Evolutionary conservation across 768 basidiomycete species (phyloP), one percentile per base, ranked within the genome.

Genomic region (Omphalotus guepiniiformis): DNA sequence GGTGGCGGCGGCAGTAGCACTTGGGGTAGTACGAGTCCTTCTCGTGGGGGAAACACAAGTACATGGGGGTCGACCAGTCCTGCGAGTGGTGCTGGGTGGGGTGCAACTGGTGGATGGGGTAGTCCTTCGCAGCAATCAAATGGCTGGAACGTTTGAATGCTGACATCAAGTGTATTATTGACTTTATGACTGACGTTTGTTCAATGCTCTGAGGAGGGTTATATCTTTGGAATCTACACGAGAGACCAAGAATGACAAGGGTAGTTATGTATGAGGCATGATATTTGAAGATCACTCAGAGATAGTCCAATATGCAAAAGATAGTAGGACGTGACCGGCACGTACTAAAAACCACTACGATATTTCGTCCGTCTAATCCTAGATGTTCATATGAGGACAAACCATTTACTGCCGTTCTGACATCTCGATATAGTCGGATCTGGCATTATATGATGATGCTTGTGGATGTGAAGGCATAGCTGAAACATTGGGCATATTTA

Each of bases 101-200:
- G 52, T 52, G 30, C 70, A 49, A 40, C 59, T 50, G 56, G 62
- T 48, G 80, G 80, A 9, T 80, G 72, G 79, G 68, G 64, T 44
- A 81, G 73, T 56, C 72, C 75, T 28, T 67, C 53, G 29, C 76
- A 62, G 47, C 75, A 73, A 44, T 57, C 76, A 15, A 76, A 75
- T 54, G 80, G 80, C 15, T 83, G 81, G 81, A 79, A 72, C 49
- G 63, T 70, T 23, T 76, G n/a, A n/a, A n/a, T n/a, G n/a, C n/a
- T n/a, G n/a, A n/a, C n/a, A n/a, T n/a, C n/a, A n/a, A n/a, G n/a
- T n/a, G n/a, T n/a, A n/a, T n/a, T n/a, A n/a, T n/a, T n/a, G n/a
- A n/a, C n/a, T n/a, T n/a, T n/a, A n/a, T n/a, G n/a, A n/a, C n/a
- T n/a, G n/a, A n/a, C n/a, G n/a, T n/a, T n/a, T n/a, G n/a, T n/a